These are phyloP conservation scores for Trichosporon coremiiforme DNA, from an alignment of 1,284 basidiomycete species.

Conservation along the genomic window DNA sequence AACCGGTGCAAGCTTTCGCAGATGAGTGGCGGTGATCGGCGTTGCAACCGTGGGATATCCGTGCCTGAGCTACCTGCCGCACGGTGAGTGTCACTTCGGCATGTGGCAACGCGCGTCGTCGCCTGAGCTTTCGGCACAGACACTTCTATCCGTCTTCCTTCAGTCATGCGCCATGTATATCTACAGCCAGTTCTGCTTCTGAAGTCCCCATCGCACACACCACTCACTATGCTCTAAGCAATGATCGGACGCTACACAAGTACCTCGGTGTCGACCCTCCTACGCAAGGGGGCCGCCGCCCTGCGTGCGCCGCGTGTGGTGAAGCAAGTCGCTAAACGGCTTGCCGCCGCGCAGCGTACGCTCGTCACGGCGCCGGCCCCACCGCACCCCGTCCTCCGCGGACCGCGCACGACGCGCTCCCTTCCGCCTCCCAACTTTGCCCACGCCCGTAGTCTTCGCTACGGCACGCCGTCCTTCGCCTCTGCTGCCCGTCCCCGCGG, in stretches of 20 bases:
- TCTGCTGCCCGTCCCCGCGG: constrained; percentile 14
- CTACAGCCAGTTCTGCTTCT: background rate
- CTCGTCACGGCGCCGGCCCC: background rate
- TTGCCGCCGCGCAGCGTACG: constrained; percentile 1
- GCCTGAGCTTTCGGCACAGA: constrained; percentile 8
- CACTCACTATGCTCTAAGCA: background rate
- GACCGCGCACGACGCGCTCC: background rate
- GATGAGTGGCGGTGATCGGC: constrained; percentile 10
- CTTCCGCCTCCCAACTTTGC: constrained; percentile 14
- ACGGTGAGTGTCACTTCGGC: background rate
- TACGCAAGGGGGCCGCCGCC: constrained; percentile 14
- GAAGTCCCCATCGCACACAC: constrained; percentile 1
- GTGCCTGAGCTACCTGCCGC: constrained; percentile 10
- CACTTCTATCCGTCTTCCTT: background rate
- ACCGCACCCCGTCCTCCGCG: constrained; percentile 3
- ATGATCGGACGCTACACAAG: constrained; percentile 15
- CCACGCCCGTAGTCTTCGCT: constrained; percentile 1
- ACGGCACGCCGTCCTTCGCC: background rate
- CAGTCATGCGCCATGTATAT: background rate
- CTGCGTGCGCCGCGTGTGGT: constrained; percentile 12
- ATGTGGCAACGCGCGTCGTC: constrained; percentile 17
- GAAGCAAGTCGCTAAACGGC: background rate
- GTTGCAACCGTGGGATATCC: background rate
- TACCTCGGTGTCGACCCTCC: constrained; percentile 14
- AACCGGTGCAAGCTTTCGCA: background rate